Conservation (phyloP, 106 monocot species). For the Platanthera guangdongensis region DNA sequence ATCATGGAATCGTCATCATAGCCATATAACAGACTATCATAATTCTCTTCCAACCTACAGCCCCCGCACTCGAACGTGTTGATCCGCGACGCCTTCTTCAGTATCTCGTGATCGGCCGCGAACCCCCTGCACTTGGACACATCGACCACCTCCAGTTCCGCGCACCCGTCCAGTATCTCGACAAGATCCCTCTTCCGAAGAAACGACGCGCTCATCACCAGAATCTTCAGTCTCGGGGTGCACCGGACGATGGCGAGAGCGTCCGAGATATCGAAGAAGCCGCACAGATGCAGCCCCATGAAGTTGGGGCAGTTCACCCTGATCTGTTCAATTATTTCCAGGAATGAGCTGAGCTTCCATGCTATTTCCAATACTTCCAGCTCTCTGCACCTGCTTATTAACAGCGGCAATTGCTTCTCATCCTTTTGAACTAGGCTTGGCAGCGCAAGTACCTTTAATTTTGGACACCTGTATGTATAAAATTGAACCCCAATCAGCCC, state of each 20-base stretch:
- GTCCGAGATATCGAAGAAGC: conserved; percentile 7
- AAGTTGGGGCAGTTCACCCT: conserved; percentile 16
- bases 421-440: neutral
- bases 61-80: conserved; percentile 10
- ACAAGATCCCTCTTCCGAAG: conserved; percentile 7
- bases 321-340: conserved; percentile 8
- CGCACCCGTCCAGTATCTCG: conserved; percentile 17
- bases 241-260: conserved; percentile 6
- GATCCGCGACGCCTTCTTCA: conserved; percentile 10
- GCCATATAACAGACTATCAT: too few species aligned
- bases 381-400: conserved; percentile 16
- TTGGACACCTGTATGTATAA: conserved; percentile 10
- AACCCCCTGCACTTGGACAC: conserved; percentile 12
- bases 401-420: conserved; percentile 3
- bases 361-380: conserved; percentile 16
- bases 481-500: neutral
- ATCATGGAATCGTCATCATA: too few species aligned
- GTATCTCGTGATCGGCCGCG: conserved; percentile 6
- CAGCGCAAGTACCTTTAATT: conserved; percentile 9
- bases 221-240: conserved; percentile 13
- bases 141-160: conserved; percentile 9
- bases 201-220: conserved; percentile 10
- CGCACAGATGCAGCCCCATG: conserved; percentile 5
- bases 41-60: neutral
- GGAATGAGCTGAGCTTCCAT: conserved; percentile 6